Base-by-base conservation (phyloP, 305 asterid species). In the Solanum aculeatissimum region DNA sequence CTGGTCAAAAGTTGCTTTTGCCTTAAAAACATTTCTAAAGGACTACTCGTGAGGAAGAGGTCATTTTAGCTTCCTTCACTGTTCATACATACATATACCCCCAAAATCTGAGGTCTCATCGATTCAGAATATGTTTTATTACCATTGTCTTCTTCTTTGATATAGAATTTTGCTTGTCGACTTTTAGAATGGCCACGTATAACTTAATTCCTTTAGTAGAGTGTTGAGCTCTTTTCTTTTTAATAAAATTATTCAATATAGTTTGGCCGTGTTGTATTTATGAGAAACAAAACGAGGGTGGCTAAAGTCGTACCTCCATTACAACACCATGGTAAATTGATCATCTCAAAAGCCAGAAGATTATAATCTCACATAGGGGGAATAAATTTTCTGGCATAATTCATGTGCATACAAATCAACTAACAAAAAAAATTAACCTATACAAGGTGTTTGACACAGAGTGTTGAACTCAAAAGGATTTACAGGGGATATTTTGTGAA, bases 1-100 rank as follows among this genome's bases (percentile, higher is more conserved):
- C 86, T 85, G 80, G 90, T 88, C 90, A 86, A 88, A 88, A 88
- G 88, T 84, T 70, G 86, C 80, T 74, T 80, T 80, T 45, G 47
- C 63, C 81, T 47, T 25, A 15, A 35, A 63, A 47, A 47, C 23
- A 18, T 15, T 77, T 51, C 65, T 51, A 77, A 29, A 77, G 51
- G 65, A n/a, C 66, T 11, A 49, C 27, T 77, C 25, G 6, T 69
- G 78, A 38, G 78, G 29, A 21, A 29, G 65, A 77, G 82, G 66
- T 66, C 42, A 77, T 77, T 19, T 53, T 47, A 51, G 35, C 43
- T 19, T 27, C 43, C 62, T 43, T 49, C 16, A 77, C 47, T 51
- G 47, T 77, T 16, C 60, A 49, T 45, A 15, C 21, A 27, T 53
- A n/a, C 27, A 35, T 65, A 16, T 29, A 35, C 51, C 29, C 23